Evolutionary conservation across 1,284 basidiomycete genomes (phyloP), one percentile per base, ranked within the genome.

Genomic region (Schizophyllum commune): DNA sequence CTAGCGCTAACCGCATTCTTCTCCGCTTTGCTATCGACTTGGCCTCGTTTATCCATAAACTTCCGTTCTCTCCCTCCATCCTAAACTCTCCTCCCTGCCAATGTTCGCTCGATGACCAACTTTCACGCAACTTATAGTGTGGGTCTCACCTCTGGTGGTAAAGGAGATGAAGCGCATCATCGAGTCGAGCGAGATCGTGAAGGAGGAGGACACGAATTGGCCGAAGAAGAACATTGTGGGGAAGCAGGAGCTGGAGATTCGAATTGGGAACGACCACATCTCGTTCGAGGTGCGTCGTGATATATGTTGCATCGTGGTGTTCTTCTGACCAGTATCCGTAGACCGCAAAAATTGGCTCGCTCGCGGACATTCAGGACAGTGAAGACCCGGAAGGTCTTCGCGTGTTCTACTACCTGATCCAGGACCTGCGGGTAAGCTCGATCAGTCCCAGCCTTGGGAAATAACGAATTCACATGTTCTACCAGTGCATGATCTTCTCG

Each of bases 391-490:
- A 99, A 71, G 96, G 96, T 0, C 81, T 99, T 52, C 86, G 96
- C n/a, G 95, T 98, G 56, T 98, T 99, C 77, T 99, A 99, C 76
- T 99, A 99, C 71, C 84, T 99, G 32, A 92, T 99, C 5, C 96
- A 99, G 75, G 97, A 99, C 74, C 80, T 99, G 68, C 96, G 94
- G 83, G 96, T 92, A 65, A 58, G 83, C 64, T 9, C 32, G 32
- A 56, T 0, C 19, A 32, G 60, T 17, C 21, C 32, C 54, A 6
- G 54, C 4, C 51, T 33, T 39, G 39, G 3, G 21, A 21, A 32
- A 52, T 32, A 15, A 62, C 13, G 39, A 58, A 17, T 60, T 67
- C 11, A 60, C 27, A 19, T 55, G 32, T 58, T 51, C 59, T 27
- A 3, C 17, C 70, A 98, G 96, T 98, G 95, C 75, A 84, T 98